These are phyloP conservation scores for Phycomyces blakesleeanus DNA, from an alignment of 192 early-diverging fungal genomes.

Conservation along the genomic window DNA sequence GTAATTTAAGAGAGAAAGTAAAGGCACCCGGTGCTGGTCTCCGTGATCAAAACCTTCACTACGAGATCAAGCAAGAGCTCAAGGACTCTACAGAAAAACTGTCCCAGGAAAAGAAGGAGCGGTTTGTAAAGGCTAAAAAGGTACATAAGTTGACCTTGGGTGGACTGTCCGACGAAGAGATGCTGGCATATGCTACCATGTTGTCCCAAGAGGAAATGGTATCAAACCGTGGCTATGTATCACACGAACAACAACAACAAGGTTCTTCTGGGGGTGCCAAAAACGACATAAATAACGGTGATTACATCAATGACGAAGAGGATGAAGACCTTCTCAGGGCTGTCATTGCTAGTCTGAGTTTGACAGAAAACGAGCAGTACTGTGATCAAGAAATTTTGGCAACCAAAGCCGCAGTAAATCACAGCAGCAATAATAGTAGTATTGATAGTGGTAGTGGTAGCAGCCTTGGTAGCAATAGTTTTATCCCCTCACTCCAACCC, in stretches of 20 bases:
- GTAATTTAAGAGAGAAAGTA: conserved; percentile 8
- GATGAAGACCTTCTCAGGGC: conserved; percentile 33
- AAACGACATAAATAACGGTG: not conserved
- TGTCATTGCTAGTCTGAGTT: conserved; percentile 33
- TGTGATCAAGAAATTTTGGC: not conserved
- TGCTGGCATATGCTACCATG: conserved; percentile 55
- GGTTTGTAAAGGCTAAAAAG: conserved; percentile 5
- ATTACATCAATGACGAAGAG: conserved; percentile 5
- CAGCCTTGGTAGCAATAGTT: too few species aligned
- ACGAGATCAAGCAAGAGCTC: conserved; percentile 44
- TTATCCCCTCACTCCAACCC: not conserved
- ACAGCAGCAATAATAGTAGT: too few species aligned
- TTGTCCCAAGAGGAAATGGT: conserved; percentile 30
- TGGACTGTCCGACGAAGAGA: conserved; percentile 53
- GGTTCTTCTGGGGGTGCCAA: too few species aligned
- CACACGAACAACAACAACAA: too few species aligned
- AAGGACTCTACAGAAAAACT: conserved; percentile 26
- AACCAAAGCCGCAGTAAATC: not conserved
- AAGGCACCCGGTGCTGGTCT: not conserved
- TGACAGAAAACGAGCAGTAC: not conserved
- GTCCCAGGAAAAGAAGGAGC: conserved; percentile 29
- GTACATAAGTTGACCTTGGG: conserved; percentile 31
- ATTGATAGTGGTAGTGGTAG: too few species aligned
- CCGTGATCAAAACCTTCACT: conserved; percentile 15
- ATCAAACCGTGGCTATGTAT: not conserved